Percentiles rank a stretch among this genome's conserved stretches.
Conservation (phyloP, 768 basidiomycete species). For the Psilocybe cyanescens region DNA sequence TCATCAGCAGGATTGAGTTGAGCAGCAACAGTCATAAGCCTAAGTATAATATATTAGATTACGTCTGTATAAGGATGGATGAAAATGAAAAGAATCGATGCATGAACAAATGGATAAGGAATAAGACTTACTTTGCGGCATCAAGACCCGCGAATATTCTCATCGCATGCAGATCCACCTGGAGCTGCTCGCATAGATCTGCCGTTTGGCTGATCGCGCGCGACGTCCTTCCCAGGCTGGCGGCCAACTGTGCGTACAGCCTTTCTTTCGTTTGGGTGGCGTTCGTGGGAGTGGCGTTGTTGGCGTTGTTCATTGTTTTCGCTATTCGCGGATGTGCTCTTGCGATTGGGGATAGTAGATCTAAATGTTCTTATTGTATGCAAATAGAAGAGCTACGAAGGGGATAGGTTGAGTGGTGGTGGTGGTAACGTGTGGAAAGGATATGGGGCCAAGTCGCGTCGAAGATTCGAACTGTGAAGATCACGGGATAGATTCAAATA, state of each 20-base stretch:
- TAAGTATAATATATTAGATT: conserved; percentile 11
- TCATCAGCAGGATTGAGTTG: conserved; percentile 38
- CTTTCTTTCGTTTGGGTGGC: conserved; percentile 82
- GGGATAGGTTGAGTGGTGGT: neutral
- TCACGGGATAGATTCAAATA: neutral
- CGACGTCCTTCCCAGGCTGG: conserved; percentile 69
- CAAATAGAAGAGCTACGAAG: neutral
- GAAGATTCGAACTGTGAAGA: neutral
- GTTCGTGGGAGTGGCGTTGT: conserved; percentile 46
- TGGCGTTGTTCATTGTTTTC: conserved; percentile 21
- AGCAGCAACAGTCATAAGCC: conserved; percentile 48
- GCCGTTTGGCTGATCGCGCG: conserved; percentile 73
- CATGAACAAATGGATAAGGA: neutral
- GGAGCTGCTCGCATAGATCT: conserved; percentile 75
- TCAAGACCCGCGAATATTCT: conserved; percentile 76
- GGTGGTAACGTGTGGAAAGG: neutral
- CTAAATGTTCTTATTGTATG: neutral
- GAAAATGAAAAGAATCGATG: neutral
- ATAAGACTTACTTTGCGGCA: conserved; percentile 73
- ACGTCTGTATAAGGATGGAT: neutral
- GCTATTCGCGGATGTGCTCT: neutral
- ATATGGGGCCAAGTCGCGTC: neutral
- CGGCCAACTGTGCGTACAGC: conserved; percentile 77
- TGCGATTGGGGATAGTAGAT: neutral
- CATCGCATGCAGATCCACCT: conserved; percentile 80